Conservation (phyloP, 2,329 filamentous ascomycete genomes). For the Geosmithia morbida region DNA sequence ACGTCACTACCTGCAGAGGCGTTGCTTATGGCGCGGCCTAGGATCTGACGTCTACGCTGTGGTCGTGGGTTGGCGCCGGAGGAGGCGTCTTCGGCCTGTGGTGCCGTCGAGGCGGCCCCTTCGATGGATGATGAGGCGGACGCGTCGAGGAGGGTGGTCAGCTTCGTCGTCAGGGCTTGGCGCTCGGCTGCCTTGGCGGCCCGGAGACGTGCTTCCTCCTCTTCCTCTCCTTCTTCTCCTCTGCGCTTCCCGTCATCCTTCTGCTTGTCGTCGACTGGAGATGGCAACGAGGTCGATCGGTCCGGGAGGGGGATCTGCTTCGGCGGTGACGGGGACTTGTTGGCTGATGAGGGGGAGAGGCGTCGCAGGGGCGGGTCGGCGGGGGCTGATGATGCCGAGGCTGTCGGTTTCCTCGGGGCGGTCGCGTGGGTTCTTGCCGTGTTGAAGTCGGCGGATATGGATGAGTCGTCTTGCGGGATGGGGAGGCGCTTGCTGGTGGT, state of each 20-base stretch:
- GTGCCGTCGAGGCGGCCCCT: constrained; percentile 1
- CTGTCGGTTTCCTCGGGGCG: not conserved
- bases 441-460: constrained; percentile 21
- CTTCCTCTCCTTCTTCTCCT: constrained; percentile 3
- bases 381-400: constrained; percentile 2
- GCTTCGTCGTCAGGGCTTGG: constrained; percentile 23
- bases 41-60: constrained; percentile 30
- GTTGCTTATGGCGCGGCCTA: constrained; percentile 45
- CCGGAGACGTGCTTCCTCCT: constrained; percentile 3
- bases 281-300: not conserved
- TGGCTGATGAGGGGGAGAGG: constrained; percentile 22
- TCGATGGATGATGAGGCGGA: constrained; percentile 7
- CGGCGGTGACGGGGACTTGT: constrained; percentile 21
- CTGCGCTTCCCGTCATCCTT: too few relatives aligned
- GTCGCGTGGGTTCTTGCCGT: constrained; percentile 24
- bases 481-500: not conserved
- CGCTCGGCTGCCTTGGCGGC: constrained; percentile 19
- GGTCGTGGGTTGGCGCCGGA: constrained; percentile 6
- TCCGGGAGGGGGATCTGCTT: constrained; percentile 7
- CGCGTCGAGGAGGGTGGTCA: constrained; percentile 26
- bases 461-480: constrained; percentile 8
- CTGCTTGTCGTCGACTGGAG: too few relatives aligned
- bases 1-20: constrained; percentile 33
- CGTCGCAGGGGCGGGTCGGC: constrained; percentile 24
- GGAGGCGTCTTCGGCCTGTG: not conserved